Base-by-base conservation (phyloP, 106 monocot species). In the Chionographis japonica region DNA sequence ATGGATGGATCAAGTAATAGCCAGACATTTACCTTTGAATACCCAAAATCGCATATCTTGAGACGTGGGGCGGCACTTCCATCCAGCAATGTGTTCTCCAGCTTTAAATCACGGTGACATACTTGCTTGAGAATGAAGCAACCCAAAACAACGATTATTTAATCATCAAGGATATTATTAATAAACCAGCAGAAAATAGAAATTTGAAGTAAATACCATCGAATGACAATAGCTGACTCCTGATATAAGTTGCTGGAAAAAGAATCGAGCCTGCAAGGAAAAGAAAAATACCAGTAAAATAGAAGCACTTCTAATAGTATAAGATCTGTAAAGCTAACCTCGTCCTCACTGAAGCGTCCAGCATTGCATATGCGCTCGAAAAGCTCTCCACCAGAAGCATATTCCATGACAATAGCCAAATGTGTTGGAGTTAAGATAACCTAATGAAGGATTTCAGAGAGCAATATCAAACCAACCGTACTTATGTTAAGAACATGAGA, bases 41-140 rank as follows among this genome's bases (percentile, higher is more conserved):
- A 97, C 35, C 95, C 95, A 87, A 97, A 97, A 77, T 97, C 95
- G 72, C 95, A 97, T 68, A 97, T 97, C 86, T 97, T 97, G 55
- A 97, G 54, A 27, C 95, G 86, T 63, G 95, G 95, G 57, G 89
- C 92, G 53, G 67, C 49, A 68, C 95, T 97, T 63, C 95, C 95
- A 89, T 97, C 92, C 57, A 97, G 78, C 52, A 97, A 78, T 11
- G 95, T 92, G 65, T 97, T 97, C 72, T 97, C 95, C 60, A 97
- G 78, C 74, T 97, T 97, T 43, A 97, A 74, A 67, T 97, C 95
- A 52, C 95, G 89, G 69, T 97, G 95, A 67, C 95, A 97, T 43
- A 97, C 92, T 97, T 97, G 89, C 95, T 97, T 82, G 72, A 89
- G 57, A 75, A 81, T 40, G 77, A 67, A 58, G 50, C 18, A 56